These are phyloP conservation scores for Acer campestre DNA, from an alignment of 345 rosid genomes.

Conservation along the genomic window DNA sequence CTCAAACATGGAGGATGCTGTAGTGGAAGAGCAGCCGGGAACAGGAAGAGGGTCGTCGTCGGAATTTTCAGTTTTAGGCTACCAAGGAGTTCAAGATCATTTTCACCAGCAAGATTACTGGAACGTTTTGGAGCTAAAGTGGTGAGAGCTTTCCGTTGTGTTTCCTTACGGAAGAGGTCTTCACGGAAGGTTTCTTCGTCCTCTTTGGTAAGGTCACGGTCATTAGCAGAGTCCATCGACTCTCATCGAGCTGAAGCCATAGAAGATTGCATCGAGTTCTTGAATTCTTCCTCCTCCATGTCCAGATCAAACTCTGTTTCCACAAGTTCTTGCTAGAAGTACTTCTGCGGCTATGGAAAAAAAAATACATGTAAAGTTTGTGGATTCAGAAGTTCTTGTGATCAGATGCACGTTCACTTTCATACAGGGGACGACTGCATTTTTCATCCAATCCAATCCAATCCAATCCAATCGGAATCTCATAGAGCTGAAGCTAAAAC, in stretches of 20 bases:
- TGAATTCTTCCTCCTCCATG: conserved; percentile 76
- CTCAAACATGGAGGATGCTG: conserved; percentile 37
- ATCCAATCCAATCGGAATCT: not conserved
- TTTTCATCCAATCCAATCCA: not conserved
- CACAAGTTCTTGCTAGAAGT: conserved; percentile 43
- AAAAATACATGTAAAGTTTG: not conserved
- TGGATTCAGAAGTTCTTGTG: too few species aligned
- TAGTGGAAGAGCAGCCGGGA: conserved; percentile 26
- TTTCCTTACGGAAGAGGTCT: conserved; percentile 47
- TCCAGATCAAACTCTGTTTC: conserved; percentile 74
- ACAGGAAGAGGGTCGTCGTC: conserved; percentile 40
- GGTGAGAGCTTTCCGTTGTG: conserved; percentile 48
- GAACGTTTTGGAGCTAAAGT: conserved; percentile 59
- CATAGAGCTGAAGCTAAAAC: not conserved
- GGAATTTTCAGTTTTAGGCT: conserved; percentile 54
- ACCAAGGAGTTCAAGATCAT: conserved; percentile 28
- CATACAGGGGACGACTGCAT: not conserved
- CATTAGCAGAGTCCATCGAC: conserved; percentile 66
- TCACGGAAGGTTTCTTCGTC: conserved; percentile 51
- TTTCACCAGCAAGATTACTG: conserved; percentile 50
- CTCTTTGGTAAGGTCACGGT: conserved; percentile 63
- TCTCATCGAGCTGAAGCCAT: conserved; percentile 87
- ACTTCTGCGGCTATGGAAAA: not conserved
- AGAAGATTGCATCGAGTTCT: conserved; percentile 89
- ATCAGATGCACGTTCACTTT: too few species aligned